phyloP scores from a whole-genome alignment of 129 eudicot species.

The Chrysanthemum lavandulifolium region DNA sequence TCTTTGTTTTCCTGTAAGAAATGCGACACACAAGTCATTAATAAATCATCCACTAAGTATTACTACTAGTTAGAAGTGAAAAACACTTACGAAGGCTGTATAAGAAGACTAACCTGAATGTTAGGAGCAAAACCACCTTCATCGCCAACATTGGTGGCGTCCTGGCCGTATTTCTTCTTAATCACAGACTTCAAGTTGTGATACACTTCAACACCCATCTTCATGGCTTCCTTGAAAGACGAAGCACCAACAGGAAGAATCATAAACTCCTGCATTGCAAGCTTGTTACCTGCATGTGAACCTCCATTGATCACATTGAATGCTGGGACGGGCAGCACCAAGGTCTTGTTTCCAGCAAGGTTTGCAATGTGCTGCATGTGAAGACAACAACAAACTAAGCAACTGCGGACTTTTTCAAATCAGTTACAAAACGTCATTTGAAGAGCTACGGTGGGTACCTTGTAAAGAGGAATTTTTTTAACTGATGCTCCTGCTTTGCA shows the following conservation, averaged over 20 bases:
- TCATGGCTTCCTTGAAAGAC: slow-evolving; percentile 47
- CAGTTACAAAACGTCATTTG: background rate
- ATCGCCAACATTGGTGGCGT: slow-evolving; percentile 64
- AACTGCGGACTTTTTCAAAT: no score
- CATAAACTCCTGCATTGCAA: slow-evolving; percentile 52
- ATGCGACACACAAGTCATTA: background rate
- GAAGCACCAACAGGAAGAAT: slow-evolving; percentile 51
- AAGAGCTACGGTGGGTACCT: slow-evolving; percentile 10
- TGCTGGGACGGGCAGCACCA: slow-evolving; percentile 49
- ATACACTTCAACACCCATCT: slow-evolving; percentile 55
- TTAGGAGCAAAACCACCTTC: slow-evolving; percentile 74
- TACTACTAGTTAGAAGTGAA: no score
- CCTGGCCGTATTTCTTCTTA: slow-evolving; percentile 62
- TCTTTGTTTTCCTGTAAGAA: slow-evolving; percentile 51
- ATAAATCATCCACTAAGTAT: no score
- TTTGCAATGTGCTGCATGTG: slow-evolving; percentile 42
- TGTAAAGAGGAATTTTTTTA: slow-evolving; percentile 40
- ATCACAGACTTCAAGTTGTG: slow-evolving; percentile 49
- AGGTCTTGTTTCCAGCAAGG: slow-evolving; percentile 47
- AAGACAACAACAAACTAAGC: background rate
- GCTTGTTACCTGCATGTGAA: slow-evolving; percentile 51
- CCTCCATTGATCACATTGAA: slow-evolving; percentile 48
- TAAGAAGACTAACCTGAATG: slow-evolving; percentile 34
- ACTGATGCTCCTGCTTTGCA: slow-evolving; percentile 47
- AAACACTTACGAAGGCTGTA: no score